A percentile compares a stretch with the other conserved stretches of the same genome.
phyloP scores from a whole-genome alignment of 139 green algal genomes.

The Edaphochlamys debaryana region DNA sequence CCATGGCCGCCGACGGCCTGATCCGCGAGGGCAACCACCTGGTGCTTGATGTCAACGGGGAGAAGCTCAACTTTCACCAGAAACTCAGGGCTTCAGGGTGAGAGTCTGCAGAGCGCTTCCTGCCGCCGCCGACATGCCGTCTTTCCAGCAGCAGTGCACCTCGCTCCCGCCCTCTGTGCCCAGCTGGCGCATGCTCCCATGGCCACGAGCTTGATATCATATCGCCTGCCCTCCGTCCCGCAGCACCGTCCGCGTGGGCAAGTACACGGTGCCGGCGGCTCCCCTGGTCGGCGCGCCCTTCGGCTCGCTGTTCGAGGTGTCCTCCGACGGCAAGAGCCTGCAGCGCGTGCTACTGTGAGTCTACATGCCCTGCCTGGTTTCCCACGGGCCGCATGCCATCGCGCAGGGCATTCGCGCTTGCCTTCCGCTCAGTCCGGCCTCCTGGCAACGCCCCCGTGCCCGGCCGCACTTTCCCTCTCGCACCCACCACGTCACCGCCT shows the following conservation, averaged over 20 bases:
- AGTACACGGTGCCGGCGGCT: constrained; percentile 32
- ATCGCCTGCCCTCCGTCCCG: too few species aligned
- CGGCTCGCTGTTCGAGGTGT: constrained; percentile 68
- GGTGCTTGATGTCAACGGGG: constrained; percentile 76
- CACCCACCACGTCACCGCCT: not conserved
- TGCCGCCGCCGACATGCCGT: too few species aligned
- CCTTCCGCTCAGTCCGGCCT: too few species aligned
- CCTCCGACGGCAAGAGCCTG: constrained; percentile 46
- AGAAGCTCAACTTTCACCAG: constrained; percentile 58
- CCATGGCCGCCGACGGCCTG: constrained; percentile 21
- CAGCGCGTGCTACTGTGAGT: constrained; percentile 40
- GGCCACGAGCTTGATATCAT: too few species aligned
- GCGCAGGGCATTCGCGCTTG: too few species aligned
- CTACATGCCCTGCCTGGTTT: too few species aligned
- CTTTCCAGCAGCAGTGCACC: too few species aligned
- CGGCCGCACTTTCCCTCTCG: too few species aligned
- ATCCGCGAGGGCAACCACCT: constrained; percentile 70
- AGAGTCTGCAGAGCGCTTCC: not conserved
- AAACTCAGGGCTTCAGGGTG: constrained; percentile 45
- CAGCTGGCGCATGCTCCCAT: too few species aligned
- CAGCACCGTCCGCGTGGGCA: constrained; percentile 70
- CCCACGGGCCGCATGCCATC: too few species aligned
- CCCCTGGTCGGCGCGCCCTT: constrained; percentile 70
- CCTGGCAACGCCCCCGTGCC: too few species aligned
- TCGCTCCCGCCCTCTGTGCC: too few species aligned